phyloP scores from a whole-genome alignment of 768 basidiomycete genomes.

The Scleroderma citrinum region DNA sequence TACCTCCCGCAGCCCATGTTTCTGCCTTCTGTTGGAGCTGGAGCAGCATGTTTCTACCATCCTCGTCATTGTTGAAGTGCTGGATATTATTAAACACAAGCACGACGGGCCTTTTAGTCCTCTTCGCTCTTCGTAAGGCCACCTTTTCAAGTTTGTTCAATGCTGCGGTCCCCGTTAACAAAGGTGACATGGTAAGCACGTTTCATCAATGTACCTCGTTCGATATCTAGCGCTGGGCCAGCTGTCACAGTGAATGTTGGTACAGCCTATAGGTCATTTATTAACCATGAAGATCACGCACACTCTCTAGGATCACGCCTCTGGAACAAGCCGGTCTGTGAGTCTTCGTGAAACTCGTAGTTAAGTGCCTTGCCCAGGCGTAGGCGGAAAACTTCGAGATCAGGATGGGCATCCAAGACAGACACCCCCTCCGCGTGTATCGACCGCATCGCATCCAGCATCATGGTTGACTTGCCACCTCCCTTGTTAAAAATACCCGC shows the following conservation, averaged over 20 bases:
- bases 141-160: constrained; percentile 85
- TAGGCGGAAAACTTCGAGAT: constrained; percentile 80
- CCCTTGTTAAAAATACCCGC: constrained; percentile 38
- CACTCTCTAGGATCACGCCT: constrained; percentile 80
- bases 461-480: constrained; percentile 80
- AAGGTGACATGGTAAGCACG: not conserved
- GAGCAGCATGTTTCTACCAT: constrained; percentile 71
- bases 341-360: constrained; percentile 82
- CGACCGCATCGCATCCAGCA: constrained; percentile 73
- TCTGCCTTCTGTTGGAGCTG: constrained; percentile 86
- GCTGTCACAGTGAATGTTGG: constrained; percentile 31
- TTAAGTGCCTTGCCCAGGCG: constrained; percentile 82
- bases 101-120: constrained; percentile 63
- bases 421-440: constrained; percentile 68
- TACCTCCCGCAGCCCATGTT: constrained; percentile 77
- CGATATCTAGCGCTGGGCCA: constrained; percentile 76
- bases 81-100: constrained; percentile 79
- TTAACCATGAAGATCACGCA: constrained; percentile 15
- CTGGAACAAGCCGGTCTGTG: constrained; percentile 75
- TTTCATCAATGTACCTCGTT: constrained; percentile 49
- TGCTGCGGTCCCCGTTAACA: constrained; percentile 32
- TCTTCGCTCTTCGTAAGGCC: constrained; percentile 55
- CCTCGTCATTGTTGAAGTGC: constrained; percentile 70
- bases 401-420: constrained; percentile 79
- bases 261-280: constrained; percentile 9